Base-by-base conservation (phyloP, 768 basidiomycete species). In the Pholiota microspora region DNA sequence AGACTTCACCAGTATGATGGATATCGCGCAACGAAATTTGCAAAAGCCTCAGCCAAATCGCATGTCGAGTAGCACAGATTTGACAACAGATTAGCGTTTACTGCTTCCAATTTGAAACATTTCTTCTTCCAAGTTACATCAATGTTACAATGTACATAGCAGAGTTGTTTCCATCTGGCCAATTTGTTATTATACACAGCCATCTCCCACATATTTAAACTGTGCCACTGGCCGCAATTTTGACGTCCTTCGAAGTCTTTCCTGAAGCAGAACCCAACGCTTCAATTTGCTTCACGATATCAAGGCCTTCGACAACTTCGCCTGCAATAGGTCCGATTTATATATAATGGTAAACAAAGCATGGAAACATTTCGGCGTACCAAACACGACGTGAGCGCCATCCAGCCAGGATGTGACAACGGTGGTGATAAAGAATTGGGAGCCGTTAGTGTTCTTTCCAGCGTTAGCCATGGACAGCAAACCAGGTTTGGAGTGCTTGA, bases 391-490 rank as follows among this genome's bases (percentile, higher is more conserved):
- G 71, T 93, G 87, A 51, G 78, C 80, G 54, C 86, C 87, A 67
- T 94, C 89, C 54, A 94, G 82, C 90, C 89, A 92, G 32, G 75
- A 71, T 2, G 89, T 89, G 28, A 73, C 71, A 52, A 84, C 85
- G 32, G 92, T 94, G 59, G 89, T 92, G 75, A 95, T 85, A 79
- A 96, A 94, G 82, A 95, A 94, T 69, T 81, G 83, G 18, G 83
- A 89, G 10, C 89, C 92, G 66, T 95, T 95, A 60, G 93, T 94
- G 75, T 92, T 85, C 66, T 71, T 73, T 25, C 86, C 87, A 4
- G 86, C 80, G 64, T 94, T 94, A 21, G 92, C 92, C 85, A 89
- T 89, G 49, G 86, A 87, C 35, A 90, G 75, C 44, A 87, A 66
- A 46, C 83, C 83, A 18, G 77, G 78, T 64, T 85, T 87, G 55